Evolutionary conservation across 2,329 filamentous ascomycete species (phyloP), one percentile per base, ranked within the genome.

Genomic region (Onygenales sp.): DNA sequence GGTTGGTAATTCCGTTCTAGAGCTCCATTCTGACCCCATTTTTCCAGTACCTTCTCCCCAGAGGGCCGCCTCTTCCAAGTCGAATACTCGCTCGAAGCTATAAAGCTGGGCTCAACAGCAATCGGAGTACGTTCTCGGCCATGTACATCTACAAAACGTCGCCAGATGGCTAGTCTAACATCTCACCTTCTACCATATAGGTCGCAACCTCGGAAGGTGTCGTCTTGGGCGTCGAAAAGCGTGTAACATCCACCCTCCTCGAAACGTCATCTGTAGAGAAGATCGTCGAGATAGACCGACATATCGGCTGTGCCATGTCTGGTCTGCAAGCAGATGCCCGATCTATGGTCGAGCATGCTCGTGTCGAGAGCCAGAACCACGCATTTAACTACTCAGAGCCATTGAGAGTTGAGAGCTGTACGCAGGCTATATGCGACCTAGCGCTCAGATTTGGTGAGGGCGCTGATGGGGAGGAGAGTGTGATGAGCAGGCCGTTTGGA

Each of bases 21-120:
- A 53, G n/a, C 21, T n/a, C 42, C 36, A 39, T 27, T 57, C 61
- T 64, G 55, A 68, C 64, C 51, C 58, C 53, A 54, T 56, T 59
- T 48, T 51, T 14, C 56, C 70, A 94, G 88, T 82, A 98, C 93
- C 82, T 98, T 98, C 83, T 98, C 93, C 65, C 93, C 93, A 57
- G 93, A 98, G 82, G 93, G 93, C 68, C 93, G 93, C 75, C 88
- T 98, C 73, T 98, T 98, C 83, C 93, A 98, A 79, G 93, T 98
- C 79, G 93, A 98, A 86, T 98, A 98, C 84, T 97, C 93, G 56
- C 87, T 98, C 73, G 93, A 98, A 80, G 93, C 93, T 74, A 98
- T 98, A 83, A 98, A 98, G 80, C 88, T 97, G 62, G 93, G 93
- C 63, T 95, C 88, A 66, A 98, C 93, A 63, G 93, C 93, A 68